Evolutionary conservation across 129 eudicot species (phyloP).

Genomic region (Flaveria trinervia): DNA sequence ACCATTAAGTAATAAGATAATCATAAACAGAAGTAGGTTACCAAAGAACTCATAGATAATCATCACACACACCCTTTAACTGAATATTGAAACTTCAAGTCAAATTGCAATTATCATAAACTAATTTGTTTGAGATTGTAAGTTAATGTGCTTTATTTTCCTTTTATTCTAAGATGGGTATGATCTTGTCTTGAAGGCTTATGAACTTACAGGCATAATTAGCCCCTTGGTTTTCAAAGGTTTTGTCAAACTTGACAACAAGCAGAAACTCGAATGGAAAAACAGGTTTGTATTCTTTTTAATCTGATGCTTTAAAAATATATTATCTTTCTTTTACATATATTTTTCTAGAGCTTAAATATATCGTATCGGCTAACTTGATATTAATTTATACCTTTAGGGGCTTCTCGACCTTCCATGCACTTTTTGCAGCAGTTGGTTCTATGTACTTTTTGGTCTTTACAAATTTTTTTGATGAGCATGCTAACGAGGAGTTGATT

Average conservation of each 20-base stretch:
- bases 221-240: slow-evolving; percentile 58
- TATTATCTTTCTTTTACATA: not conserved
- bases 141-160: not conserved
- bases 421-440: slow-evolving; percentile 64
- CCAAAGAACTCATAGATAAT: not conserved
- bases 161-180: slow-evolving; percentile 18
- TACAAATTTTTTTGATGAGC: slow-evolving; percentile 55
- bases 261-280: slow-evolving; percentile 76
- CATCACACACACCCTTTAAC: not conserved
- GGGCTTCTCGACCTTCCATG: slow-evolving; percentile 92
- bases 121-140: not conserved
- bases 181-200: slow-evolving; percentile 59
- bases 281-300: slow-evolving; percentile 48
- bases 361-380: slow-evolving; percentile 13
- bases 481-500: slow-evolving; percentile 36
- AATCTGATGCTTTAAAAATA: not conserved
- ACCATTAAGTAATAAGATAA: not conserved
- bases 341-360: not conserved
- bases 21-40: slow-evolving; percentile 1
- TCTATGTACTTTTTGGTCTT: slow-evolving; percentile 62
- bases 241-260: slow-evolving; percentile 50
- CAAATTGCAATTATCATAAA: not conserved
- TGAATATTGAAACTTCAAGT: not conserved
- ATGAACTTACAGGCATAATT: slow-evolving; percentile 57
- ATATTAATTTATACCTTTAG: slow-evolving; percentile 31